Base-by-base conservation (phyloP, 2,329 filamentous ascomycete genomes). In the Epichloe gansuensis region DNA sequence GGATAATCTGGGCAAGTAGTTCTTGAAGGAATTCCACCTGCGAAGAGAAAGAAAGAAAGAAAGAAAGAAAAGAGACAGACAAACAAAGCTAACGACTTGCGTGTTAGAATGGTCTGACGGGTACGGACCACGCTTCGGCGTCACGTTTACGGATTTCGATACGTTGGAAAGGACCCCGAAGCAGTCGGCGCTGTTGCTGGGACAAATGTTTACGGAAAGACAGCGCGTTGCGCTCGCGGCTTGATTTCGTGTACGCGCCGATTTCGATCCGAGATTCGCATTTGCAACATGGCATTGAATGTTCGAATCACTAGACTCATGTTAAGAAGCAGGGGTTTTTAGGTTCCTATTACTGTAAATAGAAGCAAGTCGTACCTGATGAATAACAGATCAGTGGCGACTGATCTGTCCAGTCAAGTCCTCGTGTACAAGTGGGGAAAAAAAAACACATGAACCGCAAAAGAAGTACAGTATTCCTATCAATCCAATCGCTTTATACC, bases 111-210 rank as follows among this genome's bases (percentile, higher is more conserved):
- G 69, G 69, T 69, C 67, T 8, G 66, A 65, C 38, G 69, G 69
- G 4, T 72, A 65, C 46, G 65, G 64, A 1, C 66, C 67, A 21
- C 60, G 68, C 2, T 71, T 71, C 49, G 68, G 69, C 4, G 64
- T 69, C 7, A 67, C 65, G 0, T 69, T 63, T 54, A 64, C 68
- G 2, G 63, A 71, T 52, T 70, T 66, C 46, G 59, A 65, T 6
- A 71, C 66, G 2, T 46, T 68, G 25, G 62, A 67, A 51, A 62
- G 67, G 21, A 71, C 66, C 37, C 68, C 69, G 0, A 72, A 72
- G 56, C 61, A 62, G 44, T 69, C 66, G 1, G 66, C 67, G 2
- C 52, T 63, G 11, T 53, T 63, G 28, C 54, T 68, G 15, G 61
- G 60, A 55, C 50, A 60, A 17, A 61, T 64, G 43, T 60, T 66